A percentile compares a stretch with the other conserved stretches of the same genome.
Evolutionary conservation across 805 yeast genomes (phyloP).

Genomic region (Candida verbasci): DNA sequence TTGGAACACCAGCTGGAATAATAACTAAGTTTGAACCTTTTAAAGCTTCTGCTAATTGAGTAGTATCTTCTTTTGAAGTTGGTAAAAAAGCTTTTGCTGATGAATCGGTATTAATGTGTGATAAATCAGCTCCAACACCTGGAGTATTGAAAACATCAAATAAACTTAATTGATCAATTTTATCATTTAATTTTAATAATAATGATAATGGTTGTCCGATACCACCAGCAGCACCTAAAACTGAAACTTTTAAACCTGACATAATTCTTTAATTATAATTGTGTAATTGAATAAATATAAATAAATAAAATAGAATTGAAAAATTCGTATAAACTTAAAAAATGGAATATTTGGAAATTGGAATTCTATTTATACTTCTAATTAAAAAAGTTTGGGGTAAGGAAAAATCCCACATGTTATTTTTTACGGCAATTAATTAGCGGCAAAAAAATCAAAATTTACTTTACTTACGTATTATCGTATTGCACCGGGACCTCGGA

Average conservation of each 20-base stretch:
- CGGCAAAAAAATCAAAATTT: too few relatives aligned
- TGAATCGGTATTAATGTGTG: constrained; percentile 74
- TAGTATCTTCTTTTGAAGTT: constrained; percentile 43
- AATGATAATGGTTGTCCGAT: constrained; percentile 91
- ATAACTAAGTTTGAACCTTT: constrained; percentile 45
- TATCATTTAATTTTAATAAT: constrained; percentile 65
- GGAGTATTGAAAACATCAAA: constrained; percentile 82
- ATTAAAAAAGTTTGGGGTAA: too few relatives aligned
- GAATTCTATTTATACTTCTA: too few relatives aligned
- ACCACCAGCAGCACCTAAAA: constrained; percentile 91
- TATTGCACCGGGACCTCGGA: too few relatives aligned
- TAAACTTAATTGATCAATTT: constrained; percentile 62
- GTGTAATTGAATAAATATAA: not conserved
- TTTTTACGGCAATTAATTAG: too few relatives aligned
- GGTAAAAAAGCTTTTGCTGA: constrained; percentile 60
- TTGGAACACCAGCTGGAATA: constrained; percentile 86
- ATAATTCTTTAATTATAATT: too few relatives aligned
- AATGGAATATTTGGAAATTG: too few relatives aligned
- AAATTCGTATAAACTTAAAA: too few relatives aligned
- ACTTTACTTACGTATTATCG: too few relatives aligned
- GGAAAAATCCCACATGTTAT: too few relatives aligned
- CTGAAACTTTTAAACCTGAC: constrained; percentile 80
- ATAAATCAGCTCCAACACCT: constrained; percentile 85
- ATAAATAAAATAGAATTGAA: too few relatives aligned
- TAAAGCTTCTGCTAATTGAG: constrained; percentile 43